Percentiles rank a stretch among this genome's conserved stretches.
These are phyloP conservation scores for Trichoderma asperelloides DNA, from an alignment of 495 filamentous ascomycete genomes.

Conservation along the genomic window DNA sequence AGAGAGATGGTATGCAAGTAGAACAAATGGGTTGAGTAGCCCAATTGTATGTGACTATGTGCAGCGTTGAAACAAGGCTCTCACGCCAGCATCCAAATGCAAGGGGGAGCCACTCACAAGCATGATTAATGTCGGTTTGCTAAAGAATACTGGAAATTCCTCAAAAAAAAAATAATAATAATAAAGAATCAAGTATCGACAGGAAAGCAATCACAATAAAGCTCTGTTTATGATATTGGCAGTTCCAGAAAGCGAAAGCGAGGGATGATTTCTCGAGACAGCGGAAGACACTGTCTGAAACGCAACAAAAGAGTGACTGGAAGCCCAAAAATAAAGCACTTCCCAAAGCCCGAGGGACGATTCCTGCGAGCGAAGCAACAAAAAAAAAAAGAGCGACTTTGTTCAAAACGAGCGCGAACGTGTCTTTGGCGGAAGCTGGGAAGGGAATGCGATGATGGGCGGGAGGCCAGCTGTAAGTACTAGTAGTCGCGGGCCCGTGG, in stretches of 20 bases:
- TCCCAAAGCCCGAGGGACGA: neutral
- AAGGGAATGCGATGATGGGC: neutral
- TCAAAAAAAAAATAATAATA: neutral
- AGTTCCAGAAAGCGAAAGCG: neutral
- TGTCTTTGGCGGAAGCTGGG: neutral
- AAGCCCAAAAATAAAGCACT: neutral
- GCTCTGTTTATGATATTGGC: too few relatives aligned
- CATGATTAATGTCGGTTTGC: constrained; percentile 3
- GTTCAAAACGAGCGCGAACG: neutral
- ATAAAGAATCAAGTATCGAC: neutral
- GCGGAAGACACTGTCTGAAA: neutral
- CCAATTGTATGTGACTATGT: too few relatives aligned
- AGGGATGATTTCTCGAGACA: neutral
- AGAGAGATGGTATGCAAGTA: too few relatives aligned
- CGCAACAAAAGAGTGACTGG: constrained; percentile 7
- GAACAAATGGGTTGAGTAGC: too few relatives aligned
- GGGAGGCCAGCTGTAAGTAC: neutral
- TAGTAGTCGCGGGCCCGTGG: too few relatives aligned
- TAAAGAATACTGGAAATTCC: neutral
- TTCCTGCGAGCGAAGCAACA: neutral
- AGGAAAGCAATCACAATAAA: too few relatives aligned
- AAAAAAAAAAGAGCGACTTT: neutral
- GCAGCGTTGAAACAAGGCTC: too few relatives aligned
- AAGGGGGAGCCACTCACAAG: constrained; percentile 3
- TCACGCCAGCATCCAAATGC: neutral